phyloP scores from a whole-genome alignment of 2,329 filamentous ascomycete genomes.

The Onygenales sp. region DNA sequence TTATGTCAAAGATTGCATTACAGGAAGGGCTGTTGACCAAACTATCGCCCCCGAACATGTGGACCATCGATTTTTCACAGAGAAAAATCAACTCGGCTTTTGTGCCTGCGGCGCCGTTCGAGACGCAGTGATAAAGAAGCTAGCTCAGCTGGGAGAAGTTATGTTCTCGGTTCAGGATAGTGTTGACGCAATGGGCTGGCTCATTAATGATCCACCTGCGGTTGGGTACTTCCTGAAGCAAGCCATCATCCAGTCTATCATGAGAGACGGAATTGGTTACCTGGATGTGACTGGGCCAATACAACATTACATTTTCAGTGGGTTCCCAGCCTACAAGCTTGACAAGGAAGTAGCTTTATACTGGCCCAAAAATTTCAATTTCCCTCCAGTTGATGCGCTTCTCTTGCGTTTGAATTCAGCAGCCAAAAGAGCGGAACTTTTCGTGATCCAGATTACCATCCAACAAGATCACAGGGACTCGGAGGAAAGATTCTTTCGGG shows the following conservation, averaged over 20 bases:
- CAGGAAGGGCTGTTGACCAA: neutral
- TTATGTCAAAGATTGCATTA: neutral
- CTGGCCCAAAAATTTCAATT: neutral
- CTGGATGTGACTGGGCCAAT: neutral
- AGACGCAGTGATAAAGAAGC: neutral
- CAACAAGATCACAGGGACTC: neutral
- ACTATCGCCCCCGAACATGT: neutral
- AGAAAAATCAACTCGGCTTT: neutral
- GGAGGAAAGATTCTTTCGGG: neutral
- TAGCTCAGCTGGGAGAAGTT: neutral
- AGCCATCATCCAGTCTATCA: neutral
- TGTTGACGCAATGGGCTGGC: neutral
- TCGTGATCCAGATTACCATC: neutral
- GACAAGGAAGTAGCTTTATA: neutral
- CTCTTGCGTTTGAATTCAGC: neutral
- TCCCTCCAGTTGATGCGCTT: neutral
- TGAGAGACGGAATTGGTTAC: neutral
- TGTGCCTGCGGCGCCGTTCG: neutral
- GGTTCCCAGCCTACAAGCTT: neutral
- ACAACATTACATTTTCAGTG: neutral
- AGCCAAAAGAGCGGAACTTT: neutral
- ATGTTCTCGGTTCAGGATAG: neutral
- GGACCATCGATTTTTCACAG: constrained; percentile 1
- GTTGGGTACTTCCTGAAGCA: neutral
- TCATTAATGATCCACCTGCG: neutral